Evolutionary conservation across 2,329 filamentous ascomycete species (phyloP).

Genomic region (Stromatinia cepivora): DNA sequence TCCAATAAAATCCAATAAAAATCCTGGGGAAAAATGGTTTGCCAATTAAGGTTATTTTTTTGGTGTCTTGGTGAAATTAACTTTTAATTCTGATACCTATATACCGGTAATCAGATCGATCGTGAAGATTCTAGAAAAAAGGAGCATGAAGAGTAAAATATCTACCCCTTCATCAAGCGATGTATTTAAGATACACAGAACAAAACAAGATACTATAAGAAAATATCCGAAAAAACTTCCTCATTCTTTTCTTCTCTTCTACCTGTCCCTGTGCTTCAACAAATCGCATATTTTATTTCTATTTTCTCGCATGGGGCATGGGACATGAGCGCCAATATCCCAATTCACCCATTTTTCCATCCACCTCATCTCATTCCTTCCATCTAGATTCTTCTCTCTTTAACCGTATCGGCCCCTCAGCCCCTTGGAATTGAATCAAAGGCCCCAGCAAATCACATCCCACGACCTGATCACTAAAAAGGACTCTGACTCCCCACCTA

Average conservation of each 20-base stretch:
- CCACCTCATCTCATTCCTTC: not conserved
- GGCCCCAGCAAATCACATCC: not conserved
- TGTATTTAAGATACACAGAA: not conserved
- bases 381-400: constrained; percentile 9
- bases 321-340: not conserved
- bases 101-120: too few relatives aligned
- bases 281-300: not conserved
- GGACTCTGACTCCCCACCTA: not conserved
- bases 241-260: not conserved
- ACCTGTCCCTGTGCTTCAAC: not conserved
- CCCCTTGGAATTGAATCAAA: not conserved
- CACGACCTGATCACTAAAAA: not conserved
- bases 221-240: not conserved
- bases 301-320: not conserved
- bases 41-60: constrained; percentile 8
- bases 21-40: not conserved
- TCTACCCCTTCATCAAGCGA: not conserved
- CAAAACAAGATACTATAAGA: not conserved
- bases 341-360: not conserved
- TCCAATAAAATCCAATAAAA: not conserved
- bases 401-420: not conserved
- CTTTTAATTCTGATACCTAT: not conserved
- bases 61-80: not conserved
- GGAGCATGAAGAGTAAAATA: not conserved
- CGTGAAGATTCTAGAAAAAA: not conserved